Base-by-base conservation (phyloP, 176 grass and related monocot species). In the Areca catechu region DNA sequence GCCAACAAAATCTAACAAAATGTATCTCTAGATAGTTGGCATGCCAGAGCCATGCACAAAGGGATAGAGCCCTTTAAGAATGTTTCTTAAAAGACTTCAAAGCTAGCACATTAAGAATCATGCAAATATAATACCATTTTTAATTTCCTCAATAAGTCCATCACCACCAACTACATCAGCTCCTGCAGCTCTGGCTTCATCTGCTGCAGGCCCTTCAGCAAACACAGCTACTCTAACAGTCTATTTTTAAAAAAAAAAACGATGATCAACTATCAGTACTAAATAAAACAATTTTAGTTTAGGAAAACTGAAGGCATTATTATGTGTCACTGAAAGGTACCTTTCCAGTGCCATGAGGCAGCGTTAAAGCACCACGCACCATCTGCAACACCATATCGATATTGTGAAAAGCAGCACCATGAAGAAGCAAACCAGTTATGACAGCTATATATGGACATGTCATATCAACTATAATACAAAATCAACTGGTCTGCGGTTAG, bases 291-390 rank as follows among this genome's bases (percentile, higher is more conserved):
- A 14, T 65, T 51, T 55, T 47, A 67, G 56, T 12, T 16, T 37
- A 5, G 5, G 10, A 18, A 62, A 43, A 43, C 15, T 51, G n/a
- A 3, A 62, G 17, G 5, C 10, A 7, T 43, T 43, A 2, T 43
- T 43, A 12, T 43, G 12, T 68, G 50, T 17, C 25, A 49, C 7
- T 57, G 23, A 43, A 37, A 29, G 34, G 53, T 72, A 82, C 87
- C 81, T 98, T 98, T 56, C 93, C 93, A 73, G 93, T 98, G 69
- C 87, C 93, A 80, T 85, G 87, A 52, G 93, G 87, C 47, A 98
- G 70, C 63, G 93, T 98, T 58, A 98, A 6, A 30, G 93, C 93
- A 14, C 93, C 93, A 53, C 81, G 93, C 30, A 98, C 93, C 93
- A 98, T 98, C 87, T 92, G 66, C 60, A 80, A 29, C 48, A 61